A percentile compares a stretch with the other conserved stretches of the same genome.
phyloP scores from a whole-genome alignment of 495 filamentous ascomycete species.

The Trichocladium uniseriatum region DNA sequence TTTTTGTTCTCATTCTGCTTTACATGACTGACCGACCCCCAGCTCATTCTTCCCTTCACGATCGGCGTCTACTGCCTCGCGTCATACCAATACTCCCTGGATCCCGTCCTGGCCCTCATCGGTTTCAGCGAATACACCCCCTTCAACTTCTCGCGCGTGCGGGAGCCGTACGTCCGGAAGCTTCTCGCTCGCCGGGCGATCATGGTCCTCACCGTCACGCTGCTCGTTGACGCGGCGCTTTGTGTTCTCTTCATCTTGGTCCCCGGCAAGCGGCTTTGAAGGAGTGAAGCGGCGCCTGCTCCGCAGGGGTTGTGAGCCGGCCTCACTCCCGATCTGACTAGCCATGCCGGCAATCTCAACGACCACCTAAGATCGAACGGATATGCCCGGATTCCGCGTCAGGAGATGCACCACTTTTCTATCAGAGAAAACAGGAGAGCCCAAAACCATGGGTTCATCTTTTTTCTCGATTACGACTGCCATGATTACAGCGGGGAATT shows the following conservation, averaged over 20 bases:
- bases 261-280: constrained; percentile 73
- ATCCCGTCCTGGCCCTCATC: constrained; percentile 80
- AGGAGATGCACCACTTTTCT: background rate
- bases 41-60: constrained; percentile 91
- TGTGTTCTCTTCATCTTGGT: constrained; percentile 85
- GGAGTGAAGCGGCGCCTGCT: background rate
- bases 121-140: constrained; percentile 93
- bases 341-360: background rate
- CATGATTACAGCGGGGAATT: constrained; percentile 6
- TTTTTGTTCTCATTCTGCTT: background rate
- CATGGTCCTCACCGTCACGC: constrained; percentile 62
- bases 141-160: constrained; percentile 74
- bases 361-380: background rate
- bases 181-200: constrained; percentile 72
- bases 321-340: constrained; percentile 6
- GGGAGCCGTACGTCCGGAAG: constrained; percentile 79
- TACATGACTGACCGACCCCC: constrained; percentile 17
- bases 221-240: constrained; percentile 64
- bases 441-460: background rate
- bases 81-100: constrained; percentile 88
- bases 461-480: constrained; percentile 8
- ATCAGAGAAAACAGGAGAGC: background rate
- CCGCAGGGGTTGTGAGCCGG: constrained; percentile 4
- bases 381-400: background rate
- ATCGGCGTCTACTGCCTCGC: constrained; percentile 79